Percentiles rank a stretch among this genome's conserved stretches.
Conservation (phyloP, 176 grass and related monocot species). For the Oryza officinalis region DNA sequence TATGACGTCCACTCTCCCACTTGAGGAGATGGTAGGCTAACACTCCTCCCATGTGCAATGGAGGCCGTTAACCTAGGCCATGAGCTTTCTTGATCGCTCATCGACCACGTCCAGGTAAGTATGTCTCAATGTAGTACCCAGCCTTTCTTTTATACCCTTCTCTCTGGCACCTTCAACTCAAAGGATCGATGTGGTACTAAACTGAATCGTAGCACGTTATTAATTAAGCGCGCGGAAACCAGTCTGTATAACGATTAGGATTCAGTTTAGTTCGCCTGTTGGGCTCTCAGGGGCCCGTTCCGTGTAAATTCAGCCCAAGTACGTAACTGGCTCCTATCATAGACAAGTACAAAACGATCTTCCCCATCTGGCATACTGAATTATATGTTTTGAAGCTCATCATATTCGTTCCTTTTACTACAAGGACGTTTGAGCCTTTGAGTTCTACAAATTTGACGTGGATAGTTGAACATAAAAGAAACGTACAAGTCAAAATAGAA, state of each 20-base stretch:
- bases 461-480: too few species aligned
- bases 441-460: too few species aligned
- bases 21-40: too few species aligned
- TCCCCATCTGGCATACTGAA: too few species aligned
- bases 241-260: not conserved
- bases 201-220: not conserved
- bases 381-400: too few species aligned
- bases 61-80: constrained; percentile 43
- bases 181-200: constrained; percentile 3
- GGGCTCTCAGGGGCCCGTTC: not conserved
- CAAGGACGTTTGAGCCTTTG: too few species aligned
- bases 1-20: too few species aligned
- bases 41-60: not conserved
- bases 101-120: constrained; percentile 60
- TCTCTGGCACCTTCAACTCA: not conserved
- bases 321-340: too few species aligned
- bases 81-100: constrained; percentile 38
- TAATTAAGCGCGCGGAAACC: too few species aligned
- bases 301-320: not conserved
- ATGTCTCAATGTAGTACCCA: not conserved
- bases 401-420: too few species aligned
- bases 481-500: too few species aligned
- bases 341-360: too few species aligned
- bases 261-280: not conserved
- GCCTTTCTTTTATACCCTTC: not conserved